A percentile compares a stretch with the other conserved stretches of the same genome.
Evolutionary conservation across 139 green algal species (phyloP).

Genomic region (Chlamydomonas schloesseri): DNA sequence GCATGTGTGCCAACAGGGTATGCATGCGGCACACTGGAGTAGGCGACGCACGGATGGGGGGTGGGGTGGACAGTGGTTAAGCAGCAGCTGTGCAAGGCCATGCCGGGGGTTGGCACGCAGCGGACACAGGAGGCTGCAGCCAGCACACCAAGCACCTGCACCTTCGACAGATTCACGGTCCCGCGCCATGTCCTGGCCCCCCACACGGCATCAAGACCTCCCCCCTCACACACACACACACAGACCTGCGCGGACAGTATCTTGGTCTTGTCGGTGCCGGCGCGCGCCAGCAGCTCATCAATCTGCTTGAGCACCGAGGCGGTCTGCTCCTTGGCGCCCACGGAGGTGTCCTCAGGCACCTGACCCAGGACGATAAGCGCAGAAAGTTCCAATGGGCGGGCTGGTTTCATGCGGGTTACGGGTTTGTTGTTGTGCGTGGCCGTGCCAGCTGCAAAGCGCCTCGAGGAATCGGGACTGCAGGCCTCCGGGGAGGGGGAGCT

Average conservation of each 20-base stretch:
- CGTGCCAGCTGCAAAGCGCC: too few species aligned
- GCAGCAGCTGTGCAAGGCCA: too few species aligned
- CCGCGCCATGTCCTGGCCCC: too few species aligned
- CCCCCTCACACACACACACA: background rate
- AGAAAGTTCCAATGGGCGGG: background rate
- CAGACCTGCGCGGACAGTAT: constrained; percentile 27
- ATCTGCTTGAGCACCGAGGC: constrained; percentile 29
- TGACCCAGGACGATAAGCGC: background rate
- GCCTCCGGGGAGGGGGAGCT: background rate
- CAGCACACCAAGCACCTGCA: too few species aligned
- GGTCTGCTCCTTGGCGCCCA: constrained; percentile 46
- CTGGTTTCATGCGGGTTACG: background rate
- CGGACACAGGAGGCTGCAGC: too few species aligned
- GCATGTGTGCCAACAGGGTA: too few species aligned
- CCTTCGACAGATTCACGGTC: too few species aligned
- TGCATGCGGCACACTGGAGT: too few species aligned
- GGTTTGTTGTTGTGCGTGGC: too few species aligned
- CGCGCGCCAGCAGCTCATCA: constrained; percentile 44
- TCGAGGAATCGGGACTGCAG: background rate
- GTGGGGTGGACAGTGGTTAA: too few species aligned
- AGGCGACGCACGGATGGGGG: too few species aligned
- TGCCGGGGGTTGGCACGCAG: too few species aligned
- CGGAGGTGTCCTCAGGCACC: constrained; percentile 36
- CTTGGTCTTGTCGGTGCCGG: constrained; percentile 49
- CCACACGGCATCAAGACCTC: background rate